Percentiles rank a stretch among this genome's conserved stretches.
These are phyloP conservation scores for Wickerhamiella sergipiensis DNA, from an alignment of 805 yeast genomes.

Conservation along the genomic window DNA sequence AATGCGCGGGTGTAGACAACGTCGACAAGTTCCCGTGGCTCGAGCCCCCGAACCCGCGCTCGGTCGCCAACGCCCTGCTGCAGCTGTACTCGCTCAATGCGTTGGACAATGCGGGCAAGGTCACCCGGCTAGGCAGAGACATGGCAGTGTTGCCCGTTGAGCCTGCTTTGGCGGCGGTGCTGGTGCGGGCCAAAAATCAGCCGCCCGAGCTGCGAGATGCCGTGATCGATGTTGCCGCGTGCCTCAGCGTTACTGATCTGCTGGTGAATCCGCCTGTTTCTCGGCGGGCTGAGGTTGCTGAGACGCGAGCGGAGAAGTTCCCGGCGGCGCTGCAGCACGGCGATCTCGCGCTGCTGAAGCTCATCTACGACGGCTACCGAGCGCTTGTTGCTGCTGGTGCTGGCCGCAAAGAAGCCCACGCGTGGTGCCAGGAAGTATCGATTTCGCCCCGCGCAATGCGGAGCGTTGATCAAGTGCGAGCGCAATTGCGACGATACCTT, in stretches of 20 bases:
- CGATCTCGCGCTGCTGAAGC: slow-evolving; percentile 72
- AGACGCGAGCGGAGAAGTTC: slow-evolving; percentile 53
- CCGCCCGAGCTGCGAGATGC: slow-evolving; percentile 34
- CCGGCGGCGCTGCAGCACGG: slow-evolving; percentile 64
- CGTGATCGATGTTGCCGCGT: slow-evolving; percentile 80
- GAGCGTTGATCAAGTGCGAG: slow-evolving; percentile 61
- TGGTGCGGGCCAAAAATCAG: slow-evolving; percentile 49
- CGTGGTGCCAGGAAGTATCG: slow-evolving; percentile 74
- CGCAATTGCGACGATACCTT: slow-evolving; percentile 65
- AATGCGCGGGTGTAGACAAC: slow-evolving; percentile 71
- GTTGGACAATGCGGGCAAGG: slow-evolving; percentile 55
- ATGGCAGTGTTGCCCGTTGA: slow-evolving; percentile 85
- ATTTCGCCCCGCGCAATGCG: slow-evolving; percentile 68
- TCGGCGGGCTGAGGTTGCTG: slow-evolving; percentile 71
- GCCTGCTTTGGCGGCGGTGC: slow-evolving; percentile 83
- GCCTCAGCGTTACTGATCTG: slow-evolving; percentile 84
- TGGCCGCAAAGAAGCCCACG: slow-evolving; percentile 41
- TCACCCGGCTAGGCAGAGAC: slow-evolving; percentile 67
- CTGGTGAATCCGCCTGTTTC: slow-evolving; percentile 69
- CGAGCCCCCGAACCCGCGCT: slow-evolving; percentile 72
- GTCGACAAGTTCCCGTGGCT: slow-evolving; percentile 84
- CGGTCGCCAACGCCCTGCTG: slow-evolving; percentile 62
- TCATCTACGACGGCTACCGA: slow-evolving; percentile 49
- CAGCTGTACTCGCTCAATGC: slow-evolving; percentile 73
- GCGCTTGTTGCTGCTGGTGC: slow-evolving; percentile 19